Percentiles rank a stretch among this genome's conserved stretches.
Evolutionary conservation across 768 basidiomycete genomes (phyloP).

Genomic region (Lentinula sp.): DNA sequence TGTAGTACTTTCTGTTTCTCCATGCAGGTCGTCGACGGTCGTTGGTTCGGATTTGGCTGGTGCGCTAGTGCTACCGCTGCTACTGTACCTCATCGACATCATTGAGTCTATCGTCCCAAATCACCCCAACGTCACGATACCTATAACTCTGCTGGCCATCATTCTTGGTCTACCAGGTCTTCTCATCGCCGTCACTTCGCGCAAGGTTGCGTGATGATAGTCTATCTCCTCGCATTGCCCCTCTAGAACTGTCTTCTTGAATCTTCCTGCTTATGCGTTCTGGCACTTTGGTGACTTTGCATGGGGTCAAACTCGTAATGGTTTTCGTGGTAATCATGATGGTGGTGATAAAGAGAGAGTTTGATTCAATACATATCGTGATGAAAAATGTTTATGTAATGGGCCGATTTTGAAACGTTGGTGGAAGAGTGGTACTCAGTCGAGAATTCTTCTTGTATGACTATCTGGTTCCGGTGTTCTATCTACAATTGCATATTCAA

Average conservation of each 20-base stretch:
- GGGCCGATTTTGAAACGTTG: constrained; percentile 95
- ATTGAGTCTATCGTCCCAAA: constrained; percentile 82
- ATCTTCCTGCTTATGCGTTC: constrained; percentile 87
- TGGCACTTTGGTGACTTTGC: constrained; percentile 99
- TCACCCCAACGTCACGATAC: constrained; percentile 74
- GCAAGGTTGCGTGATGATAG: constrained; percentile 79
- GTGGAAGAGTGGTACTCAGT: constrained; percentile 85
- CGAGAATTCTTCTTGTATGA: constrained; percentile 28
- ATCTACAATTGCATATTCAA: too few species aligned
- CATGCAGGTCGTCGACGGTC: constrained; percentile 85
- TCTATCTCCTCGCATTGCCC: constrained; percentile 88
- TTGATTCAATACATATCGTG: constrained; percentile 93
- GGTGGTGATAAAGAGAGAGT: constrained; percentile 83
- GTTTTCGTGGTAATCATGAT: constrained; percentile 59
- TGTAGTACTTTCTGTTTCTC: constrained; percentile 99
- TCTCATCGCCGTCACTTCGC: constrained; percentile 91
- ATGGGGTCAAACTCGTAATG: constrained; percentile 90
- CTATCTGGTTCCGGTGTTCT: too few species aligned
- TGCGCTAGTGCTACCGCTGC: constrained; percentile 93
- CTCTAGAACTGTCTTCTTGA: constrained; percentile 87
- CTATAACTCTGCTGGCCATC: constrained; percentile 87
- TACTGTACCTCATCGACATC: constrained; percentile 73
- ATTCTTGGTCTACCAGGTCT: constrained; percentile 95
- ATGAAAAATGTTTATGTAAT: constrained; percentile 84
- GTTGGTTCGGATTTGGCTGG: constrained; percentile 95